Conservation (phyloP, 169 alveolate genomes). For the Plasmodium billcollinsi region DNA sequence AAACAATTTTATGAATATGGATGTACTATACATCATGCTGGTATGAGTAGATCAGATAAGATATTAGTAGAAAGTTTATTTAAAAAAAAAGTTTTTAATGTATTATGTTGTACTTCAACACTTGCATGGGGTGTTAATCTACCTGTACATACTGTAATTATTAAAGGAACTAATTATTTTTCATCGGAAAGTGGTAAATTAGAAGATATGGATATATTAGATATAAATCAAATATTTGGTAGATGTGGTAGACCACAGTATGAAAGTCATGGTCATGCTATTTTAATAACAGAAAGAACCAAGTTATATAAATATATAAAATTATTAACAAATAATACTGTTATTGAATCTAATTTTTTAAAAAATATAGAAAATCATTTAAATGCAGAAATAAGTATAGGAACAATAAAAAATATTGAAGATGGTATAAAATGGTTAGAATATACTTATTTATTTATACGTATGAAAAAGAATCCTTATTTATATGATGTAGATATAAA, state of each 20-base stretch:
- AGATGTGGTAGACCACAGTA: constrained; percentile 99
- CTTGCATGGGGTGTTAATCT: constrained; percentile 99
- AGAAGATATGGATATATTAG: constrained; percentile 97
- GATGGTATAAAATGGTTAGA: constrained; percentile 96
- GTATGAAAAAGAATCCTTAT: constrained; percentile 92
- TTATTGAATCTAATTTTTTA: constrained; percentile 83
- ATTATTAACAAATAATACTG: constrained; percentile 82
- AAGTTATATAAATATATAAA: constrained; percentile 81
- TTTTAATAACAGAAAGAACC: constrained; percentile 84
- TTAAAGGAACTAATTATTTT: constrained; percentile 99
- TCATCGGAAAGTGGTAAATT: constrained; percentile 97
- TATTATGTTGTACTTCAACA: constrained; percentile 98
- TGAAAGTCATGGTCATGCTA: constrained; percentile 97
- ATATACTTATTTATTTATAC: constrained; percentile 93
- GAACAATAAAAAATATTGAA: constrained; percentile 90
- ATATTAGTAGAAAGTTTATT: constrained; percentile 97
- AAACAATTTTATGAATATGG: constrained; percentile 94
- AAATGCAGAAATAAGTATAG: constrained; percentile 98
- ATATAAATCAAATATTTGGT: constrained; percentile 99
- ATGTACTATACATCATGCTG: constrained; percentile 99
- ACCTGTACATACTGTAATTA: constrained; percentile 99
- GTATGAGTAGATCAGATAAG: constrained; percentile 97
- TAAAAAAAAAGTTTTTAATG: constrained; percentile 95
- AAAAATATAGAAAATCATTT: constrained; percentile 86
- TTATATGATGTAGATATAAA: constrained; percentile 89